Evolutionary conservation across 441 rosid genomes (phyloP).

Genomic region (Croton setiger): DNA sequence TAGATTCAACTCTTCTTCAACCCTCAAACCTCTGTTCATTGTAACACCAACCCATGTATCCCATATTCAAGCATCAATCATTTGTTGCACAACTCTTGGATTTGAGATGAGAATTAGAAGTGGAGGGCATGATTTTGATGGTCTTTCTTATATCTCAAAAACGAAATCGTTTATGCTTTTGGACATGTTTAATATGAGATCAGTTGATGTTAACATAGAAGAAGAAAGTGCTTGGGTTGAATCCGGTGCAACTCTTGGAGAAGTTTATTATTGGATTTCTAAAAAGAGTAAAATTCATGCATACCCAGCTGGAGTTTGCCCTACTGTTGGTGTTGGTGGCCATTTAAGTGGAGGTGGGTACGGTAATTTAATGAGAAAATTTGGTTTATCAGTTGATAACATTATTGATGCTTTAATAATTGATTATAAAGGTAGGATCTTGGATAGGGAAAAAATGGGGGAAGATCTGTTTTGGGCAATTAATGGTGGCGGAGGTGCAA

Average conservation of each 20-base stretch:
- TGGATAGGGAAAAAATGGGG: slow-evolving; percentile 55
- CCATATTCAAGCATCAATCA: slow-evolving; percentile 53
- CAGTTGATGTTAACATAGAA: slow-evolving; percentile 27
- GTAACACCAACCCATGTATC: slow-evolving; percentile 44
- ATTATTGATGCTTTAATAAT: slow-evolving; percentile 51
- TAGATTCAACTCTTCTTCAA: slow-evolving; percentile 40
- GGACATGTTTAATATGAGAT: slow-evolving; percentile 48
- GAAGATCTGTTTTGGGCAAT: slow-evolving; percentile 71
- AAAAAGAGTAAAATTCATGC: slow-evolving; percentile 44
- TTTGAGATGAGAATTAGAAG: slow-evolving; percentile 48
- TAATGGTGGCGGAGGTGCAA: slow-evolving; percentile 61
- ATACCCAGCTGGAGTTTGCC: slow-evolving; percentile 59
- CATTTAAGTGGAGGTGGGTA: slow-evolving; percentile 60
- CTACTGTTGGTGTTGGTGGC: slow-evolving; percentile 61
- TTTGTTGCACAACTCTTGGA: slow-evolving; percentile 36
- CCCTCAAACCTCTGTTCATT: slow-evolving; percentile 46
- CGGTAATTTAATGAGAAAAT: slow-evolving; percentile 49
- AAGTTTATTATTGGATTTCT: slow-evolving; percentile 43
- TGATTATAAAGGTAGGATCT: slow-evolving; percentile 40
- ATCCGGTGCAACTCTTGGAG: slow-evolving; percentile 61
- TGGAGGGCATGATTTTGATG: slow-evolving; percentile 72
- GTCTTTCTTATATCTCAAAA: slow-evolving; percentile 45
- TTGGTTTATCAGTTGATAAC: slow-evolving; percentile 43
- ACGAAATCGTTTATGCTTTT: slow-evolving; percentile 35
- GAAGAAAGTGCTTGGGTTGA: slow-evolving; percentile 48